These are phyloP conservation scores for Epichloe bromicola DNA, from an alignment of 2,329 filamentous ascomycete genomes.

Conservation along the genomic window DNA sequence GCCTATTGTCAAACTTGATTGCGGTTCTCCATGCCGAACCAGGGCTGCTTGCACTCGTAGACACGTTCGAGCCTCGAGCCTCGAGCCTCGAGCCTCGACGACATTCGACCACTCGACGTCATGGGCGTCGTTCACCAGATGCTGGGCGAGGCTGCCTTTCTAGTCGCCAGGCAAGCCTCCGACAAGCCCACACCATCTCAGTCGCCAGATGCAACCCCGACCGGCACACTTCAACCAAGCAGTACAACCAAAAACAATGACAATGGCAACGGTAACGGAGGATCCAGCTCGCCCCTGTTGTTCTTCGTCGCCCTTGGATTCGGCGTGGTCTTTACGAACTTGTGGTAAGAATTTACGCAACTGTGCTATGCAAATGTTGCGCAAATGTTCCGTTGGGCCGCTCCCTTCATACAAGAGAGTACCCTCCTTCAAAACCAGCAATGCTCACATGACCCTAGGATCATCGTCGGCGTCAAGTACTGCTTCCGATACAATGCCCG, in stretches of 20 bases:
- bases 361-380: background rate
- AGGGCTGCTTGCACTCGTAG: background rate
- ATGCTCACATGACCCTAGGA: constrained; percentile 46
- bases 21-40: constrained; percentile 1
- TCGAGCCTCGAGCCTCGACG: background rate
- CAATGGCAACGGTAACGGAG: constrained; percentile 9
- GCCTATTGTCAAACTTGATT: background rate
- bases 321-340: constrained; percentile 94
- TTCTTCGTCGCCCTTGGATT: constrained; percentile 96
- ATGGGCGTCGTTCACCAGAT: constrained; percentile 26
- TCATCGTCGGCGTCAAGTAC: constrained; percentile 98
- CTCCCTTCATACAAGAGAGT: background rate
- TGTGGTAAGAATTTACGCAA: constrained; percentile 56
- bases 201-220: constrained; percentile 6
- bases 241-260: constrained; percentile 10
- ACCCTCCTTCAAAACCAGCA: background rate
- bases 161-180: constrained; percentile 22
- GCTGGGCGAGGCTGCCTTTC: constrained; percentile 22
- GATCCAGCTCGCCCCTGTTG: constrained; percentile 31
- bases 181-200: constrained; percentile 6
- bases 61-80: background rate
- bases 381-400: background rate
- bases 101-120: constrained; percentile 3
- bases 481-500: constrained; percentile 97
- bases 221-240: constrained; percentile 7